These are phyloP conservation scores for Mortierella sp. DNA, from an alignment of 371 early-diverging fungal species.

Conservation along the genomic window DNA sequence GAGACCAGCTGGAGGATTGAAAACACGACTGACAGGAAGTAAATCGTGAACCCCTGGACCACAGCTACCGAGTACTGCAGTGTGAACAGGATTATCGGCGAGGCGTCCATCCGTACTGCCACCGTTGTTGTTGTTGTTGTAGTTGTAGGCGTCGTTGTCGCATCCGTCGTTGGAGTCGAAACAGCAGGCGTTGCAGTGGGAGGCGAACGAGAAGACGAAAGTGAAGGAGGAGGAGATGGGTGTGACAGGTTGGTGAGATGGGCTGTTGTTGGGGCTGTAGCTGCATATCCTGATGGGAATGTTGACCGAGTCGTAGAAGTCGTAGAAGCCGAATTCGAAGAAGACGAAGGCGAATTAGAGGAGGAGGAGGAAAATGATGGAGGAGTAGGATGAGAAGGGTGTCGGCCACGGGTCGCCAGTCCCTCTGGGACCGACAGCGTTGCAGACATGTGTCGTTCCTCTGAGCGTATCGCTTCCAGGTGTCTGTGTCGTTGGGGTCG, in stretches of 20 bases:
- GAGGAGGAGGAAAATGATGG: too few relatives aligned
- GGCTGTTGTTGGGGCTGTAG: background rate
- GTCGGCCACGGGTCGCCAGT: background rate
- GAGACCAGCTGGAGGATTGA: constrained; percentile 1
- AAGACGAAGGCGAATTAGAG: too few relatives aligned
- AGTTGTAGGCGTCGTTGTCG: too few relatives aligned
- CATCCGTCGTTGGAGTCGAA: too few relatives aligned
- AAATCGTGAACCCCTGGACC: constrained; percentile 16
- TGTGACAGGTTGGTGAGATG: too few relatives aligned
- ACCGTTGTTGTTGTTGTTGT: background rate
- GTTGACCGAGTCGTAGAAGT: background rate
- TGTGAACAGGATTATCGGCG: background rate
- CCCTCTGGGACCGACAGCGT: background rate
- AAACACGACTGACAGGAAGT: constrained; percentile 14
- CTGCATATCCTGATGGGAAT: background rate
- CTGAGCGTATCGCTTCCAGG: background rate
- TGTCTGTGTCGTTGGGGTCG: background rate
- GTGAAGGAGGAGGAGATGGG: background rate
- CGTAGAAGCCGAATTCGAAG: background rate
- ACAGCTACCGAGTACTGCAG: constrained; percentile 18
- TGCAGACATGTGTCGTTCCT: background rate
- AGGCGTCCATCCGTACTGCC: background rate
- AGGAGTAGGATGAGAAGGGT: background rate
- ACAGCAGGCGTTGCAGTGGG: background rate
- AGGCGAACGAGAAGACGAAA: background rate